Base-by-base conservation (phyloP, 768 basidiomycete genomes). In the Boletellus sp. region DNA sequence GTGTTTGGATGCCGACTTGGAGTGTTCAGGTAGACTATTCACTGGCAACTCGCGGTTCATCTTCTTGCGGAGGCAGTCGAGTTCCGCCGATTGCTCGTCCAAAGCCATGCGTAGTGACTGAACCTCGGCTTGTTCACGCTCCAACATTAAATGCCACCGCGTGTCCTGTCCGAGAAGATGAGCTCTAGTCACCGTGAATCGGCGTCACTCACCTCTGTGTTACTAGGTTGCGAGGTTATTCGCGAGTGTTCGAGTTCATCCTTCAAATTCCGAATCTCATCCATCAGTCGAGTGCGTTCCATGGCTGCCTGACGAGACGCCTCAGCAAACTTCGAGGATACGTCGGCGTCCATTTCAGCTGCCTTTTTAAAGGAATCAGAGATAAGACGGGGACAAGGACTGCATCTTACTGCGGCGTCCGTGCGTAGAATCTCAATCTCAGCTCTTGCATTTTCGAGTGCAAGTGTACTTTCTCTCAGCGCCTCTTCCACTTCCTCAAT, bases 401-500 rank as follows among this genome's bases (percentile, higher is more conserved):
- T 39, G 17, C 7, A 20, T 70, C 89, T 74, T 67, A 93, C 91
- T 32, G 80, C 74, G 38, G 88, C 72, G 52, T 96, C 95, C 31
- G 78, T 70, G 47, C 94, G 73, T 38, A 83, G 59, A 70, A 68
- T 65, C 71, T 99, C 95, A 12, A 97, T 87, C 67, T 99, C 95
- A 13, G 89, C 90, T 48, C 89, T 74, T 6, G 94, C 89, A 58
- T 86, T 87, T 67, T 98, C 94, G 10, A 98, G 76, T 0, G 94
- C 90, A 39, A 82, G 76, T 3, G 84, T 85, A 57, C 87, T 91
- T 72, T 97, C 94, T 54, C 86, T 74, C 35, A 98, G 72, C 3
- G 95, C 95, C 58, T 87, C 89, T 65, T 95, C 93, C 19, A 93
- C 78, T 64, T 99, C 95, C 50, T 85, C 85, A 0, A 91, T 75